phyloP scores from a whole-genome alignment of 805 yeast species.

The Zygotorulaspora danielsina region DNA sequence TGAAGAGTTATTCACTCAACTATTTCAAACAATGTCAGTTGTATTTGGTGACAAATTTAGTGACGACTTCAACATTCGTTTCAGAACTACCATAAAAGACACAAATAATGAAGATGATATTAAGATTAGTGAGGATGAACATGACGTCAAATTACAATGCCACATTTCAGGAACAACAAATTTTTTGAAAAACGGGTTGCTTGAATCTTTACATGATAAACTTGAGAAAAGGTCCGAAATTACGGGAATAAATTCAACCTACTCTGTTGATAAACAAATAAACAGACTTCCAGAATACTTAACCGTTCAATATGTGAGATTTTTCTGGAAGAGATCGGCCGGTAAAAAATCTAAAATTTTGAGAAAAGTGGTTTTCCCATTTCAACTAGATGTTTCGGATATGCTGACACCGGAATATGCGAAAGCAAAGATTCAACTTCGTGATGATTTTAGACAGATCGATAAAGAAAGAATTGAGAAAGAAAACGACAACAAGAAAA shows the following conservation, averaged over 20 bases:
- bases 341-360: slow-evolving; percentile 87
- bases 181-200: slow-evolving; percentile 79
- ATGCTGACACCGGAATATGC: slow-evolving; percentile 75
- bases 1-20: slow-evolving; percentile 87
- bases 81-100: slow-evolving; percentile 61
- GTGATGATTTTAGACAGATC: slow-evolving; percentile 73
- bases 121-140: slow-evolving; percentile 46
- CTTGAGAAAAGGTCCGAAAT: slow-evolving; percentile 73
- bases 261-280: slow-evolving; percentile 55
- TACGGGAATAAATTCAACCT: slow-evolving; percentile 66
- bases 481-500: slow-evolving; percentile 65
- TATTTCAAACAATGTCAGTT: slow-evolving; percentile 49
- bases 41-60: slow-evolving; percentile 45
- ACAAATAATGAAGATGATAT: slow-evolving; percentile 50
- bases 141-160: slow-evolving; percentile 71
- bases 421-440: slow-evolving; percentile 57
- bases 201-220: slow-evolving; percentile 67
- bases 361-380: slow-evolving; percentile 92
- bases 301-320: slow-evolving; percentile 89
- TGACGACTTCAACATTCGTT: slow-evolving; percentile 60
- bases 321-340: slow-evolving; percentile 93
- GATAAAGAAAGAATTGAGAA: slow-evolving; percentile 73
- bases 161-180: slow-evolving; percentile 84
- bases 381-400: slow-evolving; percentile 84
- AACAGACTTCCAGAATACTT: slow-evolving; percentile 80